These are phyloP conservation scores for Boletellus emodensis DNA, from an alignment of 768 basidiomycete genomes.

Conservation along the genomic window DNA sequence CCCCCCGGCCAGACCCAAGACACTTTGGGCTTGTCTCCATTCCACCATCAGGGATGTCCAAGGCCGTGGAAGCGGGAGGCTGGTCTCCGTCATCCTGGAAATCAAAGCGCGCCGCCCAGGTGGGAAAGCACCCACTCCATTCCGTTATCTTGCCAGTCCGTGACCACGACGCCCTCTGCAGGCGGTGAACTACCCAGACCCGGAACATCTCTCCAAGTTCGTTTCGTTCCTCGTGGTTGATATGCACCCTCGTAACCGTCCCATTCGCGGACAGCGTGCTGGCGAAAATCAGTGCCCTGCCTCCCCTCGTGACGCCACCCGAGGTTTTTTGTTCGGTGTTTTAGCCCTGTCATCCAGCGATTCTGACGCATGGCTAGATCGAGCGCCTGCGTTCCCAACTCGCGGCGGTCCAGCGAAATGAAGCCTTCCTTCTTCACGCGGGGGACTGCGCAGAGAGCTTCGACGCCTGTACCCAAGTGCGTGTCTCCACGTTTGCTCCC, in stretches of 20 bases:
- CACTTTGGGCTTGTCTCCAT: too few species aligned
- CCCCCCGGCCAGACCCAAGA: too few species aligned
- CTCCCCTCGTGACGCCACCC: constrained; percentile 87
- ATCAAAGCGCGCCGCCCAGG: constrained; percentile 72
- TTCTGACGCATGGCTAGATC: constrained; percentile 47
- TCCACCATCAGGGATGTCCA: constrained; percentile 9
- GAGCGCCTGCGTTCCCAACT: constrained; percentile 81
- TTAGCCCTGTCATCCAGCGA: constrained; percentile 18
- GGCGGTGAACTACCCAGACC: constrained; percentile 72
- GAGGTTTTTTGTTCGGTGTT: constrained; percentile 58
- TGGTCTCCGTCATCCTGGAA: constrained; percentile 86
- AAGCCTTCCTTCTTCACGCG: constrained; percentile 93
- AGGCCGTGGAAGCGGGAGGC: background rate
- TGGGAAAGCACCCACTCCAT: constrained; percentile 23
- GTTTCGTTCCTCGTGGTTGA: constrained; percentile 10
- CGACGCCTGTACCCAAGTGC: constrained; percentile 81
- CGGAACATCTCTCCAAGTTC: constrained; percentile 54
- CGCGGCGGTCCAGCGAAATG: constrained; percentile 72
- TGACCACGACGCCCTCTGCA: constrained; percentile 29
- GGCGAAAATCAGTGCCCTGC: constrained; percentile 70
- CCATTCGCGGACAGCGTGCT: constrained; percentile 55
- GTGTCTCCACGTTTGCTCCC: constrained; percentile 22
- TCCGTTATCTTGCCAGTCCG: background rate
- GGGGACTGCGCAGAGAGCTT: constrained; percentile 98
- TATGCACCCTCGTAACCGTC: background rate